Evolutionary conservation across 1,139 yeast species (phyloP).

Genomic region (Kodamaea alishanica): DNA sequence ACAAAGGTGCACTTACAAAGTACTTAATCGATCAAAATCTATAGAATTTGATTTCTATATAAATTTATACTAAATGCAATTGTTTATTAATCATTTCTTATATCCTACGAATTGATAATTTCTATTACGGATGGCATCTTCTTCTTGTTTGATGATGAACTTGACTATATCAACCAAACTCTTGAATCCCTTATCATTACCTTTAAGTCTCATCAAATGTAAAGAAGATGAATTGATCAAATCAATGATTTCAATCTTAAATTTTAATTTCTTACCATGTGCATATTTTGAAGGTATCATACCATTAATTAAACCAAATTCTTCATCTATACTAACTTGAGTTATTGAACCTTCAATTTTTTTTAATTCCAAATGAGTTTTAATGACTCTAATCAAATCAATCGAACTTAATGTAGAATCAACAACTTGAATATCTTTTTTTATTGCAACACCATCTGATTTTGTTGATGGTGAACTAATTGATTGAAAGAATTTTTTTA

Average conservation of each 20-base stretch:
- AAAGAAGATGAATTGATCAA: conserved; percentile 44
- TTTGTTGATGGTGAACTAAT: conserved; percentile 10
- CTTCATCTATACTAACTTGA: conserved; percentile 41
- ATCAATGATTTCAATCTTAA: conserved; percentile 44
- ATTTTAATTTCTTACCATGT: conserved; percentile 46
- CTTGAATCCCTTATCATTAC: conserved; percentile 64
- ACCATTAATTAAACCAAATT: conserved; percentile 45
- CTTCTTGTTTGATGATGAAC: conserved; percentile 37
- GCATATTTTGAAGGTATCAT: conserved; percentile 48
- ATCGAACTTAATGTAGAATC: conserved; percentile 31
- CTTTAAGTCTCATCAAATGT: conserved; percentile 54
- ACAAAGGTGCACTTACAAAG: background rate
- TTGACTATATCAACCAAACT: conserved; percentile 50
- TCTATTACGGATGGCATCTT: conserved; percentile 23
- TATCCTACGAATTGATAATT: conserved; percentile 18
- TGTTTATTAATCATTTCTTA: conserved; percentile 6
- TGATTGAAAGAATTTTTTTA: conserved; percentile 33
- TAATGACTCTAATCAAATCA: conserved; percentile 34
- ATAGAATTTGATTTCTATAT: background rate
- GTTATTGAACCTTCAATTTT: conserved; percentile 49
- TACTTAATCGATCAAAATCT: background rate
- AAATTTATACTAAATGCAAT: background rate
- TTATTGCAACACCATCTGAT: conserved; percentile 6
- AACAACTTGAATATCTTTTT: conserved; percentile 29
- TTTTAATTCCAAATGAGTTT: conserved; percentile 44